Percentiles rank a stretch among this genome's conserved stretches.
Evolutionary conservation across 2,329 filamentous ascomycete species (phyloP).

Genomic region (Bipolaris oryzae): DNA sequence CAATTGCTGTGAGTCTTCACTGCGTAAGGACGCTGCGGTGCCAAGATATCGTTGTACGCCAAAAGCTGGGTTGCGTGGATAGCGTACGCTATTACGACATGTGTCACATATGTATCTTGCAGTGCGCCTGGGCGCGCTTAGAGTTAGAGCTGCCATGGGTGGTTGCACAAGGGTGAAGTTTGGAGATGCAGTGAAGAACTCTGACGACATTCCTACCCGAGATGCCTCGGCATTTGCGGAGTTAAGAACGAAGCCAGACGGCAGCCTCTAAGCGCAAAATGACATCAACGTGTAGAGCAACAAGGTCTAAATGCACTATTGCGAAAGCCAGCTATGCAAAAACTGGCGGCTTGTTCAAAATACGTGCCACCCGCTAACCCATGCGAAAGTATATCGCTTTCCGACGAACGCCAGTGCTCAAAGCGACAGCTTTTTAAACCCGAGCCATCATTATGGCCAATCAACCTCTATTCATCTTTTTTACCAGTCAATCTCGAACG

Average conservation of each 20-base stretch:
- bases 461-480: slow-evolving; percentile 38
- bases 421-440: slow-evolving; percentile 6
- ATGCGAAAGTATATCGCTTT: slow-evolving; percentile 9
- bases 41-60: slow-evolving; percentile 11
- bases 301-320: not conserved
- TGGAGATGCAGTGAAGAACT: slow-evolving; percentile 2
- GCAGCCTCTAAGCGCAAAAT: not conserved
- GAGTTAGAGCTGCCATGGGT: slow-evolving; percentile 20
- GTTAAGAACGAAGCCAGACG: slow-evolving; percentile 8
- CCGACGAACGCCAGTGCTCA: slow-evolving; percentile 18
- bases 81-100: slow-evolving; percentile 20
- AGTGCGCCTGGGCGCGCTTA: slow-evolving; percentile 1
- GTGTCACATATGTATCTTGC: slow-evolving; percentile 29
- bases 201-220: slow-evolving; percentile 10
- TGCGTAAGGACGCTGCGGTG: slow-evolving; percentile 17
- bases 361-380: slow-evolving; percentile 9
- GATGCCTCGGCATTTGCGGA: slow-evolving; percentile 26
- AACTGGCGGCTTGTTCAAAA: slow-evolving; percentile 2
- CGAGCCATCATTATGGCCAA: slow-evolving; percentile 3
- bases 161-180: not conserved
- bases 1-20: slow-evolving; percentile 1
- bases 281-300: not conserved
- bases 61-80: slow-evolving; percentile 6
- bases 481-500: slow-evolving; percentile 41
- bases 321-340: slow-evolving; percentile 15